Evolutionary conservation across 2,329 filamentous ascomycete species (phyloP).

Genomic region (Elsinoe ampelina): DNA sequence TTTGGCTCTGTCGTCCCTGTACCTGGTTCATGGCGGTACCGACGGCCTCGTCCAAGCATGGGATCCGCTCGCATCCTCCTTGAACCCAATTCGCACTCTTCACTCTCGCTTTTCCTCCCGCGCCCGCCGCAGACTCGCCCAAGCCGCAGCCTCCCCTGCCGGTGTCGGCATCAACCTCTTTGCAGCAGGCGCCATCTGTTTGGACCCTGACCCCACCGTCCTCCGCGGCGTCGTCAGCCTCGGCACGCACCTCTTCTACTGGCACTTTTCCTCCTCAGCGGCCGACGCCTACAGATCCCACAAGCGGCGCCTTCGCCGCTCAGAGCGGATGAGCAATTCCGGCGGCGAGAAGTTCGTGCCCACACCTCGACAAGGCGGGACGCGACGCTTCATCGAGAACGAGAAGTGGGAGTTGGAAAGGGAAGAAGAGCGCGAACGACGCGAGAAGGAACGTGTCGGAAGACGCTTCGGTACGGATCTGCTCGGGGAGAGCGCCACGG

Average conservation of each 20-base stretch:
- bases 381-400: conserved; percentile 76
- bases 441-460: conserved; percentile 61
- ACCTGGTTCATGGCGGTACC: conserved; percentile 85
- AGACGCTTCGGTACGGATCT: conserved; percentile 79
- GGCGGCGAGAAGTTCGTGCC: conserved; percentile 49
- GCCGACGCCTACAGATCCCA: conserved; percentile 64
- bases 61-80: conserved; percentile 81
- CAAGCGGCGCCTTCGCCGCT: conserved; percentile 69
- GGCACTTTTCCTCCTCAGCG: conserved; percentile 79
- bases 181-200: conserved; percentile 70
- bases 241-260: conserved; percentile 80
- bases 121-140: conserved; percentile 63
- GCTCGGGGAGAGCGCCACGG: conserved; percentile 45
- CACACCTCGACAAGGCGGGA: conserved; percentile 53
- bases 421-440: conserved; percentile 57
- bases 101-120: conserved; percentile 77
- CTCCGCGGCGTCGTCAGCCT: conserved; percentile 81
- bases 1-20: conserved; percentile 73
- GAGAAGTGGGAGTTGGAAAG: conserved; percentile 71
- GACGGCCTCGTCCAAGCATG: conserved; percentile 93
- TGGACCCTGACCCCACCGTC: conserved; percentile 80
- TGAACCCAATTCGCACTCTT: conserved; percentile 71
- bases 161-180: conserved; percentile 67
- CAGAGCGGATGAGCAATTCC: conserved; percentile 54
- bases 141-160: conserved; percentile 57